Conservation (phyloP, 1,284 basidiomycete genomes). For the Termitomyces sp. region DNA sequence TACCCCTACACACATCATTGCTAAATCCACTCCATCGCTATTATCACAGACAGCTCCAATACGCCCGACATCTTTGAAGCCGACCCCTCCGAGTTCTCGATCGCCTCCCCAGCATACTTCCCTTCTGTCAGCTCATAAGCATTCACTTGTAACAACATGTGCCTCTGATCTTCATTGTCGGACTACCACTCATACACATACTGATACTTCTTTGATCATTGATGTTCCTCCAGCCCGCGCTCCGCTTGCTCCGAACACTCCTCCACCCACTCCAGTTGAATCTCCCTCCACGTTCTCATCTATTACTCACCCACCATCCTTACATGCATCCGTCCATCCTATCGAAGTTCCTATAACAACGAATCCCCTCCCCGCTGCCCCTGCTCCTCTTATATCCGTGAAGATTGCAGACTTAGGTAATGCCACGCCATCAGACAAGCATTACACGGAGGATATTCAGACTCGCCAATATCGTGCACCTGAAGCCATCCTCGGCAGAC, state of each 20-base stretch:
- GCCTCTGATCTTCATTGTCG: conserved; percentile 3
- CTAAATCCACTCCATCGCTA: conserved; percentile 43
- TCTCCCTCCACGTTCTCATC: conserved; percentile 18
- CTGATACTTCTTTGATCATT: conserved; percentile 2
- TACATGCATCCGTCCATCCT: conserved; percentile 7
- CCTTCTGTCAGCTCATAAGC: conserved; percentile 37
- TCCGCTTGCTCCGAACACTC: conserved; percentile 8
- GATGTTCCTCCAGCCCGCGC: neutral
- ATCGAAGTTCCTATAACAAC: conserved; percentile 10
- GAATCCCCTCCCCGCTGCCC: conserved; percentile 13
- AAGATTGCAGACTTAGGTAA: conserved; percentile 92
- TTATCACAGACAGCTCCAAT: conserved; percentile 62
- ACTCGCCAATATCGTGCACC: conserved; percentile 90
- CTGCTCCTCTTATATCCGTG: conserved; percentile 58
- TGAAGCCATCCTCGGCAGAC: conserved; percentile 83
- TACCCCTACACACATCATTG: conserved; percentile 5
- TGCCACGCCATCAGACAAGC: conserved; percentile 76
- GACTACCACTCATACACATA: conserved; percentile 3
- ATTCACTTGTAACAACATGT: conserved; percentile 23
- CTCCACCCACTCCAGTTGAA: conserved; percentile 28
- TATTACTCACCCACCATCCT: conserved; percentile 10
- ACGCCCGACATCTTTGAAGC: conserved; percentile 18
- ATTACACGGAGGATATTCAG: conserved; percentile 92
- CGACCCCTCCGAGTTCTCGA: conserved; percentile 21
- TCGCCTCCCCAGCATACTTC: conserved; percentile 35